A percentile compares a stretch with the other conserved stretches of the same genome.
phyloP scores from a whole-genome alignment of 1,284 basidiomycete species.

The Ustilago bromivora region DNA sequence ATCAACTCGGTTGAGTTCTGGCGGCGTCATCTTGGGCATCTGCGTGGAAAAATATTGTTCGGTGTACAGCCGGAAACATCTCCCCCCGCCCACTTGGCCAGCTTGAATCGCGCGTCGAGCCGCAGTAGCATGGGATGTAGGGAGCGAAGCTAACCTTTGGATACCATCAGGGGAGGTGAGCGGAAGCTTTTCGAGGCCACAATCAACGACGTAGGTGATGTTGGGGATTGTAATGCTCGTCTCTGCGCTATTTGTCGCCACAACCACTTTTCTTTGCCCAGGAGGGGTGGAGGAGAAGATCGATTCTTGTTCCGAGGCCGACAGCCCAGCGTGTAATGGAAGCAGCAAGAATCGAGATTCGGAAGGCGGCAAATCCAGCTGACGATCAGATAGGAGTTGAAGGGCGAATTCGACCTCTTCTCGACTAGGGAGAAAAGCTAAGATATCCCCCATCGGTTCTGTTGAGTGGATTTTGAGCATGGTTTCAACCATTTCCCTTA shows the following conservation, averaged over 20 bases:
- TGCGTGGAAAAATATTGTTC: constrained; percentile 73
- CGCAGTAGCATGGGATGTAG: constrained; percentile 69
- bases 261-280: constrained; percentile 84
- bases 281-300: constrained; percentile 83
- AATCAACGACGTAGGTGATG: constrained; percentile 93
- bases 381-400: constrained; percentile 82
- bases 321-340: constrained; percentile 88
- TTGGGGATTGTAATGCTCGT: constrained; percentile 96
- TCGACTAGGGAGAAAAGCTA: constrained; percentile 71
- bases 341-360: constrained; percentile 76
- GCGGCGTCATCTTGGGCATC: constrained; percentile 79
- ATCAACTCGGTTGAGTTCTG: constrained; percentile 90
- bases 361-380: constrained; percentile 76
- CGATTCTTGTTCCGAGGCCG: constrained; percentile 84
- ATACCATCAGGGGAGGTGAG: constrained; percentile 50
- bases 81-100: constrained; percentile 77
- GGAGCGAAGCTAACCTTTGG: constrained; percentile 66
- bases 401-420: constrained; percentile 79
- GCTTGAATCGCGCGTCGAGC: constrained; percentile 70
- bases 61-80: constrained; percentile 93
- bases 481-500: constrained; percentile 69
- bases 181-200: constrained; percentile 89
- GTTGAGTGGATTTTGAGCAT: constrained; percentile 73
- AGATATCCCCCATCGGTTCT: constrained; percentile 71
- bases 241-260: constrained; percentile 96